These are phyloP conservation scores for Aphanomyces stellatus DNA, from an alignment of 352 stramenopile species.

Conservation along the genomic window DNA sequence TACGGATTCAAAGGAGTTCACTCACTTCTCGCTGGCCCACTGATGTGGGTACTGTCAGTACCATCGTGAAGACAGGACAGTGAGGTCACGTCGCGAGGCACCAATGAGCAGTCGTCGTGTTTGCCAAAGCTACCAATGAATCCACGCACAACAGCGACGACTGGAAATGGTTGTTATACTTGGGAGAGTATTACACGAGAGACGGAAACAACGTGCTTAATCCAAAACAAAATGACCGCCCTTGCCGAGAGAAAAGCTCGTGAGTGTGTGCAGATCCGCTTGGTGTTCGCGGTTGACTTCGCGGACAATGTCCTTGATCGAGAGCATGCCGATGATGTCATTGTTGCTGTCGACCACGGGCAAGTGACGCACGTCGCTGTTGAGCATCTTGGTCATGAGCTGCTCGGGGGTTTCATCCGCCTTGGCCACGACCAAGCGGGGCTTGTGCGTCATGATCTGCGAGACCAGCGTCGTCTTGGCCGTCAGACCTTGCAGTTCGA, in stretches of 20 bases:
- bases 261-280: slow-evolving; percentile 72
- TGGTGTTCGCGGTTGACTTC: slow-evolving; percentile 76
- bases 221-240: slow-evolving; percentile 79
- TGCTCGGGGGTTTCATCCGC: slow-evolving; percentile 79
- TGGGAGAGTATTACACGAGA: no score
- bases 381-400: slow-evolving; percentile 96
- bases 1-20: no score
- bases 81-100: no score
- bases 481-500: slow-evolving; percentile 89
- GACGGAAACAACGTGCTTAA: slow-evolving; percentile 25
- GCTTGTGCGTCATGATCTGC: slow-evolving; percentile 92
- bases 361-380: slow-evolving; percentile 91
- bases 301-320: slow-evolving; percentile 91
- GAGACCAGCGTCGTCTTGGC: slow-evolving; percentile 77
- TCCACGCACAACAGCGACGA: background rate
- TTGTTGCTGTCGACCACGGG: slow-evolving; percentile 89
- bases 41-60: no score
- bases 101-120: no score
- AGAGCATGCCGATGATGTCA: slow-evolving; percentile 88
- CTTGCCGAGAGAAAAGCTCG: slow-evolving; percentile 61
- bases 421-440: slow-evolving; percentile 85
- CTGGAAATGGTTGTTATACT: no score
- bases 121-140: no score
- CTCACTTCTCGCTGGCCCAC: no score
- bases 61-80: no score